Evolutionary conservation across 2,329 filamentous ascomycete species (phyloP).

Genomic region (Cladosporium halotolerans): DNA sequence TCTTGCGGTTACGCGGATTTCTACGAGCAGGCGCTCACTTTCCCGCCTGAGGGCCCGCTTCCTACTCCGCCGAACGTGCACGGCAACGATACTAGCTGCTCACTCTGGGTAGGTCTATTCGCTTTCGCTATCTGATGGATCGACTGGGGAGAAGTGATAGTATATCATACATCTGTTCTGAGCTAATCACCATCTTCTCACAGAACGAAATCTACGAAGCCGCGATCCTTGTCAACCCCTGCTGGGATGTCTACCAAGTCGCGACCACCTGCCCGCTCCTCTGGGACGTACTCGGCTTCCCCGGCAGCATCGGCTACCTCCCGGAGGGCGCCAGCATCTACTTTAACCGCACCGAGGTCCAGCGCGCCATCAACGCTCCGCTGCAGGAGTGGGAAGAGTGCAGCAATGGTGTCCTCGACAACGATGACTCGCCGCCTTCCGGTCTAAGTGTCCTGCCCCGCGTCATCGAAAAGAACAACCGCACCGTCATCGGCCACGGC

Average conservation of each 20-base stretch:
- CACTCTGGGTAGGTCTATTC: slow-evolving; percentile 17
- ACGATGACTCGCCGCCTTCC: slow-evolving; percentile 51
- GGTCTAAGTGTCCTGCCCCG: slow-evolving; percentile 56
- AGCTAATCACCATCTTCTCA: not conserved
- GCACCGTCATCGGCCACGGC: slow-evolving; percentile 69
- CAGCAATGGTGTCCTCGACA: slow-evolving; percentile 41
- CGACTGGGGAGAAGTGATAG: no score
- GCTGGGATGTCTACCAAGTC: slow-evolving; percentile 72
- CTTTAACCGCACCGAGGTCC: slow-evolving; percentile 34
- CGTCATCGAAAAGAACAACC: slow-evolving; percentile 66
- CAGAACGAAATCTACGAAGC: slow-evolving; percentile 52
- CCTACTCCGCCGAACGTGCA: slow-evolving; percentile 46
- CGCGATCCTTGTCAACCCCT: slow-evolving; percentile 59
- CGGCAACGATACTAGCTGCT: slow-evolving; percentile 45
- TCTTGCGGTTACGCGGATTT: slow-evolving; percentile 59
- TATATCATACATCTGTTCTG: not conserved
- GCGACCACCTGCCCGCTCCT: slow-evolving; percentile 63
- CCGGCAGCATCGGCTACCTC: slow-evolving; percentile 57
- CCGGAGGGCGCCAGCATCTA: slow-evolving; percentile 54
- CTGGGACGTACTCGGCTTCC: slow-evolving; percentile 65
- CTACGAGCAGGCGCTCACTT: slow-evolving; percentile 56
- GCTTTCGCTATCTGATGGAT: not conserved
- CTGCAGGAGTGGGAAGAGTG: slow-evolving; percentile 64
- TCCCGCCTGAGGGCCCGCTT: slow-evolving; percentile 59
- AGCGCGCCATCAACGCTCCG: slow-evolving; percentile 34